A percentile compares a stretch with the other conserved stretches of the same genome.
phyloP scores from a whole-genome alignment of 331 rosid genomes.

The Malus hybrid region DNA sequence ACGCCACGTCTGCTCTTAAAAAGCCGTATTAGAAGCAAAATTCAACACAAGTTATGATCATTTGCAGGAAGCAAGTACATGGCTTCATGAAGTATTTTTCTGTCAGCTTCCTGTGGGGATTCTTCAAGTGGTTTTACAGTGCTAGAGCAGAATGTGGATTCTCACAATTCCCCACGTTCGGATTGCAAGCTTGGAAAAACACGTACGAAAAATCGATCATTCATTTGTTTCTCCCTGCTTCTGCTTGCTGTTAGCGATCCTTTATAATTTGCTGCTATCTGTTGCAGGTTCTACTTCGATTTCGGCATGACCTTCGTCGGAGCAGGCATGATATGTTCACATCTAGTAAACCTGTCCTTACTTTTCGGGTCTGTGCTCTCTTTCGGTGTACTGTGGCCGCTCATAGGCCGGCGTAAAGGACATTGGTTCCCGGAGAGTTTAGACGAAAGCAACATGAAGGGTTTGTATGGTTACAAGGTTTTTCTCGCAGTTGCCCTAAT shows the following conservation, averaged over 20 bases:
- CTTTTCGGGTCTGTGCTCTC: constrained; percentile 79
- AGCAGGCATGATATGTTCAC: constrained; percentile 94
- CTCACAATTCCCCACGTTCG: constrained; percentile 73
- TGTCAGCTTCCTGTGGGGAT: constrained; percentile 73
- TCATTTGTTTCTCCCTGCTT: not conserved
- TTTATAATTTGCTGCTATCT: not conserved
- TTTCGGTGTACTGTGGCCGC: constrained; percentile 81
- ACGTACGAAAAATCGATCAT: constrained; percentile 30
- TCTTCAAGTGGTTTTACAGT: constrained; percentile 80
- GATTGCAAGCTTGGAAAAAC: constrained; percentile 79
- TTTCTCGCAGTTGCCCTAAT: constrained; percentile 71
- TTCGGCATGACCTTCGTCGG: constrained; percentile 69
- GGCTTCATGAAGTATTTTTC: constrained; percentile 76
- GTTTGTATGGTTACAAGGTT: constrained; percentile 79
- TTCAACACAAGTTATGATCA: not conserved
- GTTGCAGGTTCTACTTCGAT: constrained; percentile 70
- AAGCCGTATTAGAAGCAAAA: not conserved
- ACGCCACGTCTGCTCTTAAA: too few species aligned
- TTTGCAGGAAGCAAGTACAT: constrained; percentile 57
- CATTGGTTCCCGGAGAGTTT: constrained; percentile 60
- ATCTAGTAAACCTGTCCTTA: constrained; percentile 68
- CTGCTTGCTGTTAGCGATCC: not conserved
- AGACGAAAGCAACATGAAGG: constrained; percentile 68
- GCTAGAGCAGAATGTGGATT: constrained; percentile 72
- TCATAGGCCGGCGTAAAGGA: constrained; percentile 50